Evolutionary conservation across 768 basidiomycete species (phyloP), one percentile per base, ranked within the genome.

Genomic region (Suillus bovinus): DNA sequence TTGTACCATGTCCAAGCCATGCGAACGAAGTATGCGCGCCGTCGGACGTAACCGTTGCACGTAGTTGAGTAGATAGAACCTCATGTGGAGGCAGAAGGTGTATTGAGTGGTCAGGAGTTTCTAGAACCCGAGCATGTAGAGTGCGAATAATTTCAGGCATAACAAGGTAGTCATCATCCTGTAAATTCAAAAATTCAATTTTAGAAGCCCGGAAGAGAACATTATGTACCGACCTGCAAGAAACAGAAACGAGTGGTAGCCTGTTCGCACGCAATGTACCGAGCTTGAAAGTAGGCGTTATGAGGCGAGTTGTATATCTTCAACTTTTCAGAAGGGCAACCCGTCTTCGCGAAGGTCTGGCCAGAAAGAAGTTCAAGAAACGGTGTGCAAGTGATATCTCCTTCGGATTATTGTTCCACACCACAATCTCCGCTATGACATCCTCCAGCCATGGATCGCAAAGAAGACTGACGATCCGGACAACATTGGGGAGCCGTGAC

Each of bases 81-180:
- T 90, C 87, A 59, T 86, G 81, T 3, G 86, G 76, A 2, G 88
- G 87, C 55, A 86, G 79, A 16, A 89, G 76, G 67, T 85, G 80
- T 38, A 89, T 81, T 13, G 73, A 68, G 63, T 58, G 20, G 17
- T 70, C 75, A 31, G 62, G 63, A 42, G 58, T 68, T 22, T 60
- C 67, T 53, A 61, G 63, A 20, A 83, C 73, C 53, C 81, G 78
- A 36, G 74, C 63, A 5, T 80, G 79, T n/a, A 89, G 76, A 0
- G 82, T 70, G 38, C 76, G 76, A 61, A 89, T 81, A 36, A 87
- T 77, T 64, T 86, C 82, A 9, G 88, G 84, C 34, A 77, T 71
- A 54, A 90, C 69, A 24, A 89, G 75, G 68, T 84, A 89, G 71
- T 89, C 89, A 67, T 90, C 88, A 67, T 90, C 88, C 88, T 89